phyloP scores from a whole-genome alignment of 2,329 filamentous ascomycete species.

The Colletotrichum australisinense region DNA sequence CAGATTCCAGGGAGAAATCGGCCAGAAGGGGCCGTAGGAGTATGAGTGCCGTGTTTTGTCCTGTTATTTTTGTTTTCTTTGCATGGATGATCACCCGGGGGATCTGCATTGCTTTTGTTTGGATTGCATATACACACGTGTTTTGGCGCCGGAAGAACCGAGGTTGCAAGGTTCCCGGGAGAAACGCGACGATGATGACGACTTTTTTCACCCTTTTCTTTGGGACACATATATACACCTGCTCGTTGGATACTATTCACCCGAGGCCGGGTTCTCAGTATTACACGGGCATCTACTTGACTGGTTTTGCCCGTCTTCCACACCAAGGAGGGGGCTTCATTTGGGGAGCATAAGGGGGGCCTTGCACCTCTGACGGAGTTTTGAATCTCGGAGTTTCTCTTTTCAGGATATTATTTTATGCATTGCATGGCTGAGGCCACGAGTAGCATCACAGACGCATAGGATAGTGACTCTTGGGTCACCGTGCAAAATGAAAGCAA shows the following conservation, averaged over 20 bases:
- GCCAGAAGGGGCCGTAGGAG: slow-evolving; percentile 40
- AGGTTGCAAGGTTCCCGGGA: background rate
- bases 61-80: background rate
- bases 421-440: slow-evolving; percentile 20
- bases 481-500: background rate
- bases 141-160: background rate
- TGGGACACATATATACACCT: slow-evolving; percentile 22
- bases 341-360: slow-evolving; percentile 11
- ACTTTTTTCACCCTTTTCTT: slow-evolving; percentile 2
- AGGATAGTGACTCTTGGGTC: background rate
- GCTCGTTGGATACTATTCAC: slow-evolving; percentile 7
- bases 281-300: slow-evolving; percentile 1
- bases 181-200: slow-evolving; percentile 26
- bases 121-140: background rate
- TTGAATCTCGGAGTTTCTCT: background rate
- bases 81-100: background rate
- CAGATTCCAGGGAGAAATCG: slow-evolving; percentile 53
- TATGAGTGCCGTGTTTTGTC: slow-evolving; percentile 5
- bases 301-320: background rate
- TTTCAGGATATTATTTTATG: background rate
- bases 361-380: background rate
- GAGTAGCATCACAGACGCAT: background rate
- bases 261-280: background rate
- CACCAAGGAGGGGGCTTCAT: background rate
- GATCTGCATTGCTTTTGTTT: background rate